Percentiles rank a stretch among this genome's conserved stretches.
phyloP scores from a whole-genome alignment of 2,329 filamentous ascomycete genomes.

The Aspergillus aculeatinus region DNA sequence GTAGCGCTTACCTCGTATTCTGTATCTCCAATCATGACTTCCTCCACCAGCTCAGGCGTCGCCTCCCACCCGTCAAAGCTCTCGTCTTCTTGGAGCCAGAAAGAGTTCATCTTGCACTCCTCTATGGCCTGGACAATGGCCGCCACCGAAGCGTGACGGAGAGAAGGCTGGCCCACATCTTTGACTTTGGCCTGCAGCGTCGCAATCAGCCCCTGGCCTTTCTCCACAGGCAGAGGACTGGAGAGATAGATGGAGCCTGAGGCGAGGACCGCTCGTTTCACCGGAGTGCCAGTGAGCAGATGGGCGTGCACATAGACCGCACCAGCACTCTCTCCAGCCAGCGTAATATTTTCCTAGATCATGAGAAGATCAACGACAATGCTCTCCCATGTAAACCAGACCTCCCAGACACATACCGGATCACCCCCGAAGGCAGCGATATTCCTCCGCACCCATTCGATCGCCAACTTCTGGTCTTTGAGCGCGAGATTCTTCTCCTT shows the following conservation, averaged over 20 bases:
- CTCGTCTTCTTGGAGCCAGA: conserved; percentile 44
- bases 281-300: conserved; percentile 32
- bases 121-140: conserved; percentile 36
- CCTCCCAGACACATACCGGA: conserved; percentile 26
- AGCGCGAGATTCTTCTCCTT: conserved; percentile 43
- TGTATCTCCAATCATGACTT: conserved; percentile 46
- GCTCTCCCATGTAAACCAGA: background rate
- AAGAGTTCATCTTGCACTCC: conserved; percentile 41
- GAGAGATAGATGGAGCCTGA: conserved; percentile 48
- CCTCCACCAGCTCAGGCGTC: conserved; percentile 32
- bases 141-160: conserved; percentile 31
- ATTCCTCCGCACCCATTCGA: conserved; percentile 43
- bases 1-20: conserved; percentile 42
- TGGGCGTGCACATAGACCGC: conserved; percentile 49
- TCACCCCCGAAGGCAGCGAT: conserved; percentile 44
- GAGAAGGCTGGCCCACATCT: conserved; percentile 26
- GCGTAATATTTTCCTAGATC: conserved; percentile 39
- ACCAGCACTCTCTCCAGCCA: conserved; percentile 50
- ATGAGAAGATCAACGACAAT: background rate
- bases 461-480: conserved; percentile 36
- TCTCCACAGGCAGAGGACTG: conserved; percentile 39
- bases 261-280: conserved; percentile 39
- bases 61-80: conserved; percentile 40
- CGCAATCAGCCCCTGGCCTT: conserved; percentile 33
- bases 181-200: conserved; percentile 30